These are phyloP conservation scores for Draba incana DNA, from an alignment of 345 rosid species.

Conservation along the genomic window DNA sequence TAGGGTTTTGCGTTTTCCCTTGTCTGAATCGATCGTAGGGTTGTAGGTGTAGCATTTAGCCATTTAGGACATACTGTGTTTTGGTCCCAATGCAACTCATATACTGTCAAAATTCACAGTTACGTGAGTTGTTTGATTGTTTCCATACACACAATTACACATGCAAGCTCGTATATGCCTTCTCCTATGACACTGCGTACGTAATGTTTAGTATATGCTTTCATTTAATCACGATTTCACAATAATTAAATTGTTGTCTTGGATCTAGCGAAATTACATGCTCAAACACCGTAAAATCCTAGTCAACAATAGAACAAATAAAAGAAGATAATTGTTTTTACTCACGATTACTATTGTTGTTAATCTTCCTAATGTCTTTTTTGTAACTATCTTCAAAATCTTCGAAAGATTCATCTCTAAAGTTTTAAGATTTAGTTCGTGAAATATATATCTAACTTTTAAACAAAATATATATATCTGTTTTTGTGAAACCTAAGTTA, in stretches of 20 bases:
- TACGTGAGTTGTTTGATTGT: conserved; percentile 13
- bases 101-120: conserved; percentile 3
- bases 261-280: no score
- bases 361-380: no score
- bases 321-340: no score
- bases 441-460: no score
- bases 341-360: no score
- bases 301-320: background rate
- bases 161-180: conserved; percentile 22
- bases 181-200: conserved; percentile 16
- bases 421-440: no score
- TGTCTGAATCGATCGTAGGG: conserved; percentile 30
- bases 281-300: no score
- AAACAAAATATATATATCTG: background rate
- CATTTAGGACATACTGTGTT: conserved; percentile 35
- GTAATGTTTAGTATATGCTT: background rate
- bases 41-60: conserved; percentile 34
- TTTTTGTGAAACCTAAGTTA: background rate
- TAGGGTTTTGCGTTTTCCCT: conserved; percentile 34
- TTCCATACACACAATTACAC: conserved; percentile 1
- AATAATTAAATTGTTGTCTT: no score
- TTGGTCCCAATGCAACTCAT: conserved; percentile 37
- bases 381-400: no score
- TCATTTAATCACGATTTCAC: background rate
- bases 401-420: no score